These are phyloP conservation scores for Hyphopichia wangnamkhiaoensis DNA, from an alignment of 1,139 yeast genomes.

Conservation along the genomic window DNA sequence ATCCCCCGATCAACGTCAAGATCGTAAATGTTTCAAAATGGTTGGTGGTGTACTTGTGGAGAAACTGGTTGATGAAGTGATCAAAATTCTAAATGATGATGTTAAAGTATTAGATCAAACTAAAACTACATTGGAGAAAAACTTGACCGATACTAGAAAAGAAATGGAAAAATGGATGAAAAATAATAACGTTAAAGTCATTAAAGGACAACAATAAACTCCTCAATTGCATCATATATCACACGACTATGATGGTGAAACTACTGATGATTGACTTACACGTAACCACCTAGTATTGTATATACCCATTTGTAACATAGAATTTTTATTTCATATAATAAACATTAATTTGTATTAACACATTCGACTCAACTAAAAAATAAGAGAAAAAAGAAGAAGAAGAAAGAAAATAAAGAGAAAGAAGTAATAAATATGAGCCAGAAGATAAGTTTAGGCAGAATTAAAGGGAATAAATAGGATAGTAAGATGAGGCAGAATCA, in stretches of 20 bases:
- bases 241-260: too few species aligned
- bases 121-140: slow-evolving; percentile 44
- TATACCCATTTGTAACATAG: background rate
- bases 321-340: too few species aligned
- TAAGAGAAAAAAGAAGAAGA: too few species aligned
- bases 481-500: background rate
- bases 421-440: too few species aligned
- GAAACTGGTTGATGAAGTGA: slow-evolving; percentile 74
- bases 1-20: slow-evolving; percentile 41
- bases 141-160: slow-evolving; percentile 46
- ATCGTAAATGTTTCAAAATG: slow-evolving; percentile 88
- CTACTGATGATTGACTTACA: too few species aligned
- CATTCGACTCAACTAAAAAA: too few species aligned
- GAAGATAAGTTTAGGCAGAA: background rate
- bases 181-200: slow-evolving; percentile 65
- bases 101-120: slow-evolving; percentile 45
- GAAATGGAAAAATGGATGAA: slow-evolving; percentile 70
- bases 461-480: background rate
- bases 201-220: slow-evolving; percentile 23
- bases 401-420: too few species aligned
- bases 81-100: slow-evolving; percentile 67
- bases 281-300: too few species aligned
- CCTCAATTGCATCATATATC: background rate
- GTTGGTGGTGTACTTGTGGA: slow-evolving; percentile 91
- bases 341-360: too few species aligned